Evolutionary conservation across 2,329 filamentous ascomycete species (phyloP).

Genomic region (Penicillium rolfsii): DNA sequence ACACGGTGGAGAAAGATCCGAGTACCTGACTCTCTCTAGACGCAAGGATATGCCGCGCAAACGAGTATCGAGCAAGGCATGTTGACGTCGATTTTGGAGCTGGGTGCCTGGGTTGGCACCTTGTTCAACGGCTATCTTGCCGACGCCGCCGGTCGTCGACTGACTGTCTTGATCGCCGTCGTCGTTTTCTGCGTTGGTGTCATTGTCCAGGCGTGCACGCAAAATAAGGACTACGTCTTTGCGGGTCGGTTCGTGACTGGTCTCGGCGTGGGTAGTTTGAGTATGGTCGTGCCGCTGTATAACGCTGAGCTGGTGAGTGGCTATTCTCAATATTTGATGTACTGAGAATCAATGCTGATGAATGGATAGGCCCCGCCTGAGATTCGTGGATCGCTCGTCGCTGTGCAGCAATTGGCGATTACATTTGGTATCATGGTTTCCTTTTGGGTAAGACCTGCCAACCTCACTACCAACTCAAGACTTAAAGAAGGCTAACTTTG

Average conservation of each 20-base stretch:
- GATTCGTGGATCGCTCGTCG: conserved; percentile 41
- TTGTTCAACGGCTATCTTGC: conserved; percentile 35
- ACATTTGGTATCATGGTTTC: conserved; percentile 43
- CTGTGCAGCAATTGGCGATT: conserved; percentile 42
- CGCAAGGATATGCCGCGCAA: conserved; percentile 3
- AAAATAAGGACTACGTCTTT: conserved; percentile 31
- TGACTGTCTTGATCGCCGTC: conserved; percentile 29
- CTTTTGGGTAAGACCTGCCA: conserved; percentile 28
- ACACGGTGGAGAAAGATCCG: rapidly evolving
- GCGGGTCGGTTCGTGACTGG: conserved; percentile 41
- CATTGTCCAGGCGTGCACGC: conserved; percentile 32
- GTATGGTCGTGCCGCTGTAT: conserved; percentile 42
- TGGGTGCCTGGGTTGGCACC: conserved; percentile 37
- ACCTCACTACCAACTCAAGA: background rate
- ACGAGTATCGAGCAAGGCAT: conserved; percentile 7
- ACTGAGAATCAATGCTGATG: background rate
- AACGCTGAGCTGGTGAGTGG: conserved; percentile 29
- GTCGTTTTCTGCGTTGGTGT: conserved; percentile 35
- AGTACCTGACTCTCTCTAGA: background rate
- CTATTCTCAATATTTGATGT: no score
- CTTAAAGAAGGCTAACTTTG: no score
- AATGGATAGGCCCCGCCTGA: conserved; percentile 32
- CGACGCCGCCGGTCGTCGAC: conserved; percentile 33
- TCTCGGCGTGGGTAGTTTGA: conserved; percentile 40
- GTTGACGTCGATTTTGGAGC: conserved; percentile 31